Percentiles rank a stretch among this genome's conserved stretches.
These are phyloP conservation scores for Porogramme epimiltina DNA, from an alignment of 1,284 basidiomycete genomes.

Conservation along the genomic window DNA sequence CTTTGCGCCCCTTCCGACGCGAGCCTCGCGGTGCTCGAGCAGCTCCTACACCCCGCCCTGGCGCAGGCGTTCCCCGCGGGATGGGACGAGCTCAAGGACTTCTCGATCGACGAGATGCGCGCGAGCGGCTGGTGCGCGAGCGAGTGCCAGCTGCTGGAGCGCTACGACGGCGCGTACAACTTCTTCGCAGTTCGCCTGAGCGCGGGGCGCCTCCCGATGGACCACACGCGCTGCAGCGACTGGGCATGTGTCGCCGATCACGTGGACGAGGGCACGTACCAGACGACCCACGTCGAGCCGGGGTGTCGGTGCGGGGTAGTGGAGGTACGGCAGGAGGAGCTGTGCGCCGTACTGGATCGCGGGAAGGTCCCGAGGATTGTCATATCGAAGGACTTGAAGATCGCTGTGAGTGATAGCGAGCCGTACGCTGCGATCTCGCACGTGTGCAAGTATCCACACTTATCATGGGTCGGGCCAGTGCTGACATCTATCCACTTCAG, in stretches of 20 bases:
- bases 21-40: not conserved
- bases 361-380: no score
- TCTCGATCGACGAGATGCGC: constrained; percentile 1
- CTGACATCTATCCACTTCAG: no score
- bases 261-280: not conserved
- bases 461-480: no score
- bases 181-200: no score
- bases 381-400: no score
- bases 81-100: constrained; percentile 5
- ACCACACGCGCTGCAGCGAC: not conserved
- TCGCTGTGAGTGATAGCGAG: no score
- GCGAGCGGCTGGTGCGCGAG: not conserved
- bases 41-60: not conserved
- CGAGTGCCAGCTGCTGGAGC: constrained; percentile 2
- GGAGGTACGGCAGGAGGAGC: no score
- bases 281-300: not conserved
- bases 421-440: no score
- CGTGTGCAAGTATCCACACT: no score
- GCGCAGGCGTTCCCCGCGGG: not conserved
- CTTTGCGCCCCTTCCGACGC: not conserved
- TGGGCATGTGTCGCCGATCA: constrained; percentile 1
- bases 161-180: not conserved
- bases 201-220: not conserved
- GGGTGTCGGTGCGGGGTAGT: no score
- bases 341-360: no score